Percentiles rank a stretch among this genome's conserved stretches.
Conservation (phyloP, 2,329 filamentous ascomycete genomes). For the Monosporascus sp. region DNA sequence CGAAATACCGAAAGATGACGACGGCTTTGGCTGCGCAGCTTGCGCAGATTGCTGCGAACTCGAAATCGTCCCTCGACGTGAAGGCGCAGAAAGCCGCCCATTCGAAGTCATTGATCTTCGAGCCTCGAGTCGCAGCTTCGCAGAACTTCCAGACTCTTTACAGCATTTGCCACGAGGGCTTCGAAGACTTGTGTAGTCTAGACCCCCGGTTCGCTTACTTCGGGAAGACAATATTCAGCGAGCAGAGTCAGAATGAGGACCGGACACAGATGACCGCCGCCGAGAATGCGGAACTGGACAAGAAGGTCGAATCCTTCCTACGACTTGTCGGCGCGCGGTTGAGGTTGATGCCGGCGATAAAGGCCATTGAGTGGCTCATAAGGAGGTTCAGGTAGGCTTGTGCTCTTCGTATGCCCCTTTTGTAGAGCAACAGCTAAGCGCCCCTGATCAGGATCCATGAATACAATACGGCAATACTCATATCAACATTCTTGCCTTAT, state of each 20-base stretch:
- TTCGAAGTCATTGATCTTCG: conserved; percentile 92
- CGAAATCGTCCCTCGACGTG: conserved; percentile 84
- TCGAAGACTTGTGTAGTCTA: conserved; percentile 82
- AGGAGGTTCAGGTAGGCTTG: conserved; percentile 72
- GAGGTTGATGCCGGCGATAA: conserved; percentile 80
- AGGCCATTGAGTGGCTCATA: conserved; percentile 91
- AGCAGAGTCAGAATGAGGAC: conserved; percentile 87
- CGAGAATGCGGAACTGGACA: conserved; percentile 79
- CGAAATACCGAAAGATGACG: conserved; percentile 50
- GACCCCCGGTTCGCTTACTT: conserved; percentile 76
- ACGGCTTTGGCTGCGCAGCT: conserved; percentile 90
- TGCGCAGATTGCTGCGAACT: conserved; percentile 84
- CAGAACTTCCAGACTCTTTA: conserved; percentile 91
- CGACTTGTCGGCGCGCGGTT: conserved; percentile 71
- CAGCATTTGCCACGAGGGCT: conserved; percentile 81
- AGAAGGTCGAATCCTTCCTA: conserved; percentile 75
- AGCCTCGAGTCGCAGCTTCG: conserved; percentile 72
- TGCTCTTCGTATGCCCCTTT: background rate
- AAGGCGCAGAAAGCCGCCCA: conserved; percentile 90
- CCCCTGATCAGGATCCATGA: conserved; percentile 68
- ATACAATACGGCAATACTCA: conserved; percentile 71
- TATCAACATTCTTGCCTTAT: conserved; percentile 89
- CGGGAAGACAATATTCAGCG: conserved; percentile 77
- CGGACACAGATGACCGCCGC: conserved; percentile 73
- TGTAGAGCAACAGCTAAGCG: conserved; percentile 5